Evolutionary conservation across 2,329 filamentous ascomycete genomes (phyloP).

Genomic region (Fusarium miscanthi): DNA sequence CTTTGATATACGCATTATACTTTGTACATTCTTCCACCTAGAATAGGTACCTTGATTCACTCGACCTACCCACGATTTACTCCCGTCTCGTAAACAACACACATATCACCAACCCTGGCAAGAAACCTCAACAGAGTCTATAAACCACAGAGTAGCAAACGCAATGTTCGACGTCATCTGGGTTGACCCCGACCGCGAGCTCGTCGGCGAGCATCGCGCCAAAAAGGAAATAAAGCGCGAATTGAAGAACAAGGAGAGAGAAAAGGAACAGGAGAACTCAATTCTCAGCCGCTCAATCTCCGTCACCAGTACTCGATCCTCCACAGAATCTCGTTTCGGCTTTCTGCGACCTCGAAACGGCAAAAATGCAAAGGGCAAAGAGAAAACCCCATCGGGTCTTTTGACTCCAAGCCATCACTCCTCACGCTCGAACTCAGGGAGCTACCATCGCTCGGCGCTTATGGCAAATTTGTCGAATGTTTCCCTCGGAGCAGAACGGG

Average conservation of each 20-base stretch:
- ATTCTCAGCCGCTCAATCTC: slow-evolving; percentile 53
- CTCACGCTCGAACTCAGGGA: slow-evolving; percentile 42
- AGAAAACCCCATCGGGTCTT: slow-evolving; percentile 40
- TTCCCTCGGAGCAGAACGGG: slow-evolving; percentile 17
- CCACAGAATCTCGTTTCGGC: slow-evolving; percentile 54
- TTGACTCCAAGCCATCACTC: slow-evolving; percentile 44
- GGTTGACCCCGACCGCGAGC: slow-evolving; percentile 65
- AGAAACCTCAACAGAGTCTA: neutral
- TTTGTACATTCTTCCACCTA: neutral
- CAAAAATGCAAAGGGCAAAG: slow-evolving; percentile 32
- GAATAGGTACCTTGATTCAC: neutral
- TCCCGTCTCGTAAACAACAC: neutral
- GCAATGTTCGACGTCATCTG: slow-evolving; percentile 70
- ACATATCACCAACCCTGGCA: no score
- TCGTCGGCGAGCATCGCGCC: slow-evolving; percentile 63
- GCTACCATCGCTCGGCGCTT: slow-evolving; percentile 38
- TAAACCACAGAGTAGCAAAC: neutral
- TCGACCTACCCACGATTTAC: neutral
- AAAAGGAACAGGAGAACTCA: slow-evolving; percentile 26
- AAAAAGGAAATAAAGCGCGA: slow-evolving; percentile 57
- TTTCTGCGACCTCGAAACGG: slow-evolving; percentile 57
- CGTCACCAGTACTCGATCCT: slow-evolving; percentile 57
- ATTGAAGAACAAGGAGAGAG: slow-evolving; percentile 43
- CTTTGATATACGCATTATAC: neutral
- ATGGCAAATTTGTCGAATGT: slow-evolving; percentile 28